Percentiles rank a stretch among this genome's conserved stretches.
Conservation (phyloP, 2,329 filamentous ascomycete species). For the Parastagonospora nodorum region DNA sequence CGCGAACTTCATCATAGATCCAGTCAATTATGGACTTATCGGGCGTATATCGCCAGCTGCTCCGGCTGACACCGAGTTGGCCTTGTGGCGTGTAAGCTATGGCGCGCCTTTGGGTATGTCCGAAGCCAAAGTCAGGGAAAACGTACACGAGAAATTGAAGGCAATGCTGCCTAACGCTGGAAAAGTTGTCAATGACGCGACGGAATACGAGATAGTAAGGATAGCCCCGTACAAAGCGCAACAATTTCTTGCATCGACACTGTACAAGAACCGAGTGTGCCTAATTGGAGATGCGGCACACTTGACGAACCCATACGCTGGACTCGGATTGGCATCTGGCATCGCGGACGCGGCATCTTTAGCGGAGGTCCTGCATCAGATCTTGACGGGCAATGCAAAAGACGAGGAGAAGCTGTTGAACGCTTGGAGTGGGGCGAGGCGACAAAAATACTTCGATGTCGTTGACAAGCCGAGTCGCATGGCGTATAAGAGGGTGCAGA, state of each 20-base stretch:
- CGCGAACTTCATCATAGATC: constrained; percentile 49
- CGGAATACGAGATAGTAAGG: constrained; percentile 38
- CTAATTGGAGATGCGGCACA: constrained; percentile 50
- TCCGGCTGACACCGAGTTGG: constrained; percentile 15
- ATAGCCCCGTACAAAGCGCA: constrained; percentile 50
- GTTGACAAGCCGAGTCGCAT: constrained; percentile 41
- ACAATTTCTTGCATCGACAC: constrained; percentile 41
- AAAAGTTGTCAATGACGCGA: constrained; percentile 14
- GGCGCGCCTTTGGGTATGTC: constrained; percentile 40
- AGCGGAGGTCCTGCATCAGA: constrained; percentile 29
- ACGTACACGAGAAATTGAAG: constrained; percentile 34
- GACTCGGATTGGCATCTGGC: constrained; percentile 41
- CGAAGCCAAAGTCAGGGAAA: constrained; percentile 34
- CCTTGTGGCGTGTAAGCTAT: constrained; percentile 51
- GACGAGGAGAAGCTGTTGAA: constrained; percentile 35
- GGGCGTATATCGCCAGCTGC: constrained; percentile 31
- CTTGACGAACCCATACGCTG: constrained; percentile 46
- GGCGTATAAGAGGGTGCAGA: constrained; percentile 34
- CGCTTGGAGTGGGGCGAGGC: constrained; percentile 41
- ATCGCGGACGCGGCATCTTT: constrained; percentile 43
- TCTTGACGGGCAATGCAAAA: constrained; percentile 20
- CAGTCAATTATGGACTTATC: constrained; percentile 45
- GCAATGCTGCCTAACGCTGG: constrained; percentile 37
- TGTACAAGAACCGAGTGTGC: constrained; percentile 34
- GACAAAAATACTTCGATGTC: constrained; percentile 41